Evolutionary conservation across 2,329 filamentous ascomycete species (phyloP).

Genomic region (Ascomycota sp.): DNA sequence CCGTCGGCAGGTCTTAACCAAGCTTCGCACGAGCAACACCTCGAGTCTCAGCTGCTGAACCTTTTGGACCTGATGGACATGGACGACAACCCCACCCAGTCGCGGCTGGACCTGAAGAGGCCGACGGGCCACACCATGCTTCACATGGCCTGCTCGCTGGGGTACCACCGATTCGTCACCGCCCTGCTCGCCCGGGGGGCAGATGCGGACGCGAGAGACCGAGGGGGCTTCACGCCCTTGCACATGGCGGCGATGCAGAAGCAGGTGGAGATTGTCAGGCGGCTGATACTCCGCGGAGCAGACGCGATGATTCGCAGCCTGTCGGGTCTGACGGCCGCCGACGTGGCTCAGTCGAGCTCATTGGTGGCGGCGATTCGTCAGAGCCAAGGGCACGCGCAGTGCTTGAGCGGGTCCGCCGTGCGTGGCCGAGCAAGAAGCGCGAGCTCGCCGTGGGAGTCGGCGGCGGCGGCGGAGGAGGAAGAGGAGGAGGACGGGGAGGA

Average conservation of each 20-base stretch:
- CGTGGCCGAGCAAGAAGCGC: slow-evolving; percentile 45
- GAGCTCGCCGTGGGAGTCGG: slow-evolving; percentile 44
- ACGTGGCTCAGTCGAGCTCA: slow-evolving; percentile 45
- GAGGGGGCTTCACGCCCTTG: slow-evolving; percentile 62
- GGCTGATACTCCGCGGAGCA: slow-evolving; percentile 52
- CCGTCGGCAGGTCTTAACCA: slow-evolving; percentile 19
- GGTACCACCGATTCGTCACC: slow-evolving; percentile 55
- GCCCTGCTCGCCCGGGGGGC: slow-evolving; percentile 61
- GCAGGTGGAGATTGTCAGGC: slow-evolving; percentile 54
- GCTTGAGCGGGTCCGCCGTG: slow-evolving; percentile 41
- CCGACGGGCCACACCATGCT: slow-evolving; percentile 62
- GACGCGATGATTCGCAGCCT: slow-evolving; percentile 50
- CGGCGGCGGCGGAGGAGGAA: too few relatives aligned
- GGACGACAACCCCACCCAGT: slow-evolving; percentile 48
- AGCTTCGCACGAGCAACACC: slow-evolving; percentile 21
- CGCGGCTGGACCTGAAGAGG: slow-evolving; percentile 43
- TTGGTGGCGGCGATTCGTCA: slow-evolving; percentile 43
- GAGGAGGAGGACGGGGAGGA: too few relatives aligned
- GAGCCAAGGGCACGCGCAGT: slow-evolving; percentile 40
- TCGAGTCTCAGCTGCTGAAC: slow-evolving; percentile 49
- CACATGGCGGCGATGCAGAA: slow-evolving; percentile 64
- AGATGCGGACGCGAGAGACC: slow-evolving; percentile 53
- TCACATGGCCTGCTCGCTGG: slow-evolving; percentile 57
- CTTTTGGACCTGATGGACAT: slow-evolving; percentile 63
- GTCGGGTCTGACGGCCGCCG: slow-evolving; percentile 48